Evolutionary conservation across 108 stramenopile species (phyloP).

Genomic region (Fragilaria crotonensis): DNA sequence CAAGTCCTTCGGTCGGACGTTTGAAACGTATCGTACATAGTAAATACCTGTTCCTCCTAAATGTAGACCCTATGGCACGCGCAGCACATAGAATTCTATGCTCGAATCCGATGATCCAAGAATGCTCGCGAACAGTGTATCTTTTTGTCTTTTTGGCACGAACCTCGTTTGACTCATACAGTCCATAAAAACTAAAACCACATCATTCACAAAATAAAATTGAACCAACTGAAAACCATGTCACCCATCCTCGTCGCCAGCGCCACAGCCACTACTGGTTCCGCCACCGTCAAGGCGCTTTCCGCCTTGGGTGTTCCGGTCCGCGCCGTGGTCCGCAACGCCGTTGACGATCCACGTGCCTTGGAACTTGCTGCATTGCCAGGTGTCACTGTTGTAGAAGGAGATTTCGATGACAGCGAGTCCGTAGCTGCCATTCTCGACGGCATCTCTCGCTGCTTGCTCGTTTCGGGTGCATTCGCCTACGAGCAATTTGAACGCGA

Average conservation of each 20-base stretch:
- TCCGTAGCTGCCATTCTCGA: neutral
- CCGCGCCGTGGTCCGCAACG: constrained; percentile 6
- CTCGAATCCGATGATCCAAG: too few relatives aligned
- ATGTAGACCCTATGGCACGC: too few relatives aligned
- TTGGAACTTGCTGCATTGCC: constrained; percentile 3
- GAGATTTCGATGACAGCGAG: neutral
- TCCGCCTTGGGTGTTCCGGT: constrained; percentile 2
- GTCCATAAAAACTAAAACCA: too few relatives aligned
- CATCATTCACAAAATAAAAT: too few relatives aligned
- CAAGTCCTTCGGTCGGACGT: too few relatives aligned
- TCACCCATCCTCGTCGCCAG: constrained; percentile 5
- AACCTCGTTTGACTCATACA: too few relatives aligned
- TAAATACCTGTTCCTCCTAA: too few relatives aligned
- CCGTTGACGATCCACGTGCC: constrained; percentile 2
- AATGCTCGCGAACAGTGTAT: too few relatives aligned
- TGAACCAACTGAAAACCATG: too few relatives aligned
- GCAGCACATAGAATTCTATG: too few relatives aligned
- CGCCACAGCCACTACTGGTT: constrained; percentile 2
- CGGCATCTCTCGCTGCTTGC: neutral
- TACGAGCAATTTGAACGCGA: constrained; percentile 8
- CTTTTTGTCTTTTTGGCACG: too few relatives aligned
- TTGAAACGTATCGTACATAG: too few relatives aligned
- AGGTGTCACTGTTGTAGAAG: neutral
- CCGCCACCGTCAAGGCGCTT: constrained; percentile 3
- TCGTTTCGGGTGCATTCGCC: constrained; percentile 3